Evolutionary conservation across 345 rosid genomes (phyloP).

Genomic region (Rhizophora apiculata): DNA sequence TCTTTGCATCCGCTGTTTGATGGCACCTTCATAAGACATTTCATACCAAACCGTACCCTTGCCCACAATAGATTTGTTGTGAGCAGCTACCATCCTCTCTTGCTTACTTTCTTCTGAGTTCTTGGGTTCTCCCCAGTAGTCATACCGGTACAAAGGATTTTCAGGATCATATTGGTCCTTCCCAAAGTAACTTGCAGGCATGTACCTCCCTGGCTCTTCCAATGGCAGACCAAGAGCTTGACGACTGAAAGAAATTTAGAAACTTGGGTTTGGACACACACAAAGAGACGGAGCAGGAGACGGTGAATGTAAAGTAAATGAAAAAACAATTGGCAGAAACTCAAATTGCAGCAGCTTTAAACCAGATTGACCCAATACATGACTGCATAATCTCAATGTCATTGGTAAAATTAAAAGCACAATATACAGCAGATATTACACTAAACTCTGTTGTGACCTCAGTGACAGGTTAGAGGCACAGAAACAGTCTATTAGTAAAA

Average conservation of each 20-base stretch:
- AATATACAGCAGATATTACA: too few relatives aligned
- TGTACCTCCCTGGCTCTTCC: conserved; percentile 93
- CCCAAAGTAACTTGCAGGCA: conserved; percentile 70
- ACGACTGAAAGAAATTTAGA: conserved; percentile 45
- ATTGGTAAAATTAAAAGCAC: too few relatives aligned
- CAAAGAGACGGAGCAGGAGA: background rate
- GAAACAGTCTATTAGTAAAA: too few relatives aligned
- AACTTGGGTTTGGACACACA: background rate
- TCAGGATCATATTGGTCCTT: conserved; percentile 88
- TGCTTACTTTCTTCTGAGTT: conserved; percentile 83
- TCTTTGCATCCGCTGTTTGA: conserved; percentile 53
- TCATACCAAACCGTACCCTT: conserved; percentile 78
- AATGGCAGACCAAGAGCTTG: conserved; percentile 81
- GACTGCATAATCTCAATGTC: too few relatives aligned
- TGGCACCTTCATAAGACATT: conserved; percentile 73
- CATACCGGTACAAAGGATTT: conserved; percentile 69
- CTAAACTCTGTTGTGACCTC: too few relatives aligned
- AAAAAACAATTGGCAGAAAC: background rate
- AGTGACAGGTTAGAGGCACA: too few relatives aligned
- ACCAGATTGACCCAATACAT: too few relatives aligned
- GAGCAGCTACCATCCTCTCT: conserved; percentile 64
- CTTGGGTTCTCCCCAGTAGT: conserved; percentile 96
- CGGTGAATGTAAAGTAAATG: background rate
- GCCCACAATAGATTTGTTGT: conserved; percentile 84
- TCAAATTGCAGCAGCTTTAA: too few relatives aligned